These are phyloP conservation scores for Artomyces pyxidatus DNA, from an alignment of 768 basidiomycete genomes.

Conservation along the genomic window DNA sequence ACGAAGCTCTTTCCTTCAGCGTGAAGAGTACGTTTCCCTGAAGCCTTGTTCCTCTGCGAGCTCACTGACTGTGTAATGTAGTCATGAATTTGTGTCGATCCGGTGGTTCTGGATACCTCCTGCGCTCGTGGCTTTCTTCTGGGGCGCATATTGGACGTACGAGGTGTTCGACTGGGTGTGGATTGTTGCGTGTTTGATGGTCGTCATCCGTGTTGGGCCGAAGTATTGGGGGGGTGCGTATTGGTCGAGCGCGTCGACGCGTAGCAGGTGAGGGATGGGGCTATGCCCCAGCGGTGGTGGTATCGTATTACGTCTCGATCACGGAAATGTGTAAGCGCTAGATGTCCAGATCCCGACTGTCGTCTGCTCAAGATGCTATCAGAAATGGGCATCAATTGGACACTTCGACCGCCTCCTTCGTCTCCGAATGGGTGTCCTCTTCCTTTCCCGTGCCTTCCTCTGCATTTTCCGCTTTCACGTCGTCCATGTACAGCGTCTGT, in stretches of 20 bases:
- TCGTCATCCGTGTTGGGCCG: constrained; percentile 36
- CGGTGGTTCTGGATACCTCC: constrained; percentile 48
- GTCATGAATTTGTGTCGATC: constrained; percentile 27
- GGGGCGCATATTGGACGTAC: constrained; percentile 62
- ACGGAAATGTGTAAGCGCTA: too few relatives aligned
- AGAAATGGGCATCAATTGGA: too few relatives aligned
- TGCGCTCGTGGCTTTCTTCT: constrained; percentile 47
- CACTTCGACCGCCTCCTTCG: too few relatives aligned
- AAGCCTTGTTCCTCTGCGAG: neutral
- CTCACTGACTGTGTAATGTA: constrained; percentile 17
- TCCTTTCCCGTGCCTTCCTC: too few relatives aligned
- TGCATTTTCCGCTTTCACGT: constrained; percentile 10
- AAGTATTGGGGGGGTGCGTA: constrained; percentile 15
- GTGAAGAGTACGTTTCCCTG: neutral
- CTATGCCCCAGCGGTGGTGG: too few relatives aligned
- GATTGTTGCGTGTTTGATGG: constrained; percentile 36
- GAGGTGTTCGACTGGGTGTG: constrained; percentile 56
- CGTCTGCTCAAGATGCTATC: too few relatives aligned
- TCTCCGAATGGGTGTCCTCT: too few relatives aligned
- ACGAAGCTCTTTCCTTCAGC: constrained; percentile 29
- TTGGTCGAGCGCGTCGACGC: neutral
- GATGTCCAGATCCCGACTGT: too few relatives aligned
- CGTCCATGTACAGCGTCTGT: constrained; percentile 23
- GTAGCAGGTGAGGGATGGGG: neutral
- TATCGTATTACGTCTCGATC: too few relatives aligned